A percentile compares a stretch with the other conserved stretches of the same genome.
phyloP scores from a whole-genome alignment of 108 stramenopile genomes.

The Bacterosira constricta region DNA sequence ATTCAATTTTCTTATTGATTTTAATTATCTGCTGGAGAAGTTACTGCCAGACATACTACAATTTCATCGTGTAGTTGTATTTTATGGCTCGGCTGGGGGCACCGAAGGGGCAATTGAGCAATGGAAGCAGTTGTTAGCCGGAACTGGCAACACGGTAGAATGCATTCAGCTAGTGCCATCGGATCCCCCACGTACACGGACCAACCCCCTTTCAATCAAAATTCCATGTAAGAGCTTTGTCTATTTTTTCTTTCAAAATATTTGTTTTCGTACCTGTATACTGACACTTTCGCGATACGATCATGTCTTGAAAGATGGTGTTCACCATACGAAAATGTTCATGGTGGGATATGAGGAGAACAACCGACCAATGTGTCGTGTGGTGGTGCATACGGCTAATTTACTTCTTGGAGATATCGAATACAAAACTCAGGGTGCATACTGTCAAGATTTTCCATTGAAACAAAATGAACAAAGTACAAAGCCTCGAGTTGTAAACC shows the following conservation, averaged over 20 bases:
- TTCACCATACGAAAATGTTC: constrained; percentile 85
- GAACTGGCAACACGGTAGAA: constrained; percentile 38
- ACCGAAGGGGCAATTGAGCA: constrained; percentile 2
- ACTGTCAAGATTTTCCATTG: constrained; percentile 72
- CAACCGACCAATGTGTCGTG: constrained; percentile 43
- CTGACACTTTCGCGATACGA: neutral
- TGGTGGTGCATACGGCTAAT: constrained; percentile 81
- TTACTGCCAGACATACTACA: constrained; percentile 57
- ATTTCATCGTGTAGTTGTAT: constrained; percentile 57
- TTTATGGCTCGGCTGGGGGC: constrained; percentile 48
- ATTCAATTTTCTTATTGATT: constrained; percentile 67
- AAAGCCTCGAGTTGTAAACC: constrained; percentile 11
- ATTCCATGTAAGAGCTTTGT: constrained; percentile 13
- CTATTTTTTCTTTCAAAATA: constrained; percentile 18
- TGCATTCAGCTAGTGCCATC: constrained; percentile 44
- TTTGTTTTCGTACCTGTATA: constrained; percentile 13
- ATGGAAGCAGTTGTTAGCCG: constrained; percentile 16
- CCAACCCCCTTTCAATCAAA: constrained; percentile 35
- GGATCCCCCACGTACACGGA: constrained; percentile 36
- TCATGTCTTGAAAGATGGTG: constrained; percentile 41
- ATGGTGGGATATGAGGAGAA: constrained; percentile 57
- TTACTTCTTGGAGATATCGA: constrained; percentile 56
- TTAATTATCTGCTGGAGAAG: constrained; percentile 57
- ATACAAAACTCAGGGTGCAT: constrained; percentile 65
- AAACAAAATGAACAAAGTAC: constrained; percentile 24